Evolutionary conservation across 495 filamentous ascomycete species (phyloP), one percentile per base, ranked within the genome.

Genomic region (Talaromyces trachyspermus): DNA sequence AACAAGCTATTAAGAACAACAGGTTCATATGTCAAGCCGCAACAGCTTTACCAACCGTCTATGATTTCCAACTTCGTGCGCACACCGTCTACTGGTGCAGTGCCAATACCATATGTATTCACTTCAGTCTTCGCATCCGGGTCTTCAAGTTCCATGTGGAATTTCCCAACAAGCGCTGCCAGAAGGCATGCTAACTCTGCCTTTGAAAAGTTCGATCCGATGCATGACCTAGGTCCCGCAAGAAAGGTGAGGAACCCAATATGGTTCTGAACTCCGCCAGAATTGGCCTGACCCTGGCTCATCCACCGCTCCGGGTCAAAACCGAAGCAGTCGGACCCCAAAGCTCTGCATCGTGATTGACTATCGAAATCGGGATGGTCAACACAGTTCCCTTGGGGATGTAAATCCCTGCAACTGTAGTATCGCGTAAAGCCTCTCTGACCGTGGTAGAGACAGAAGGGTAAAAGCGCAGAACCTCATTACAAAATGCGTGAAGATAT

Each of bases 291-390:
- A 15, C 71, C 71, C 8, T 65, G 59, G 15, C 69, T 65, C 66
- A 78, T 64, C 83, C 88, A 96, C 11, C 90, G 74, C 51, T 94
- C 86, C 0, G 90, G 90, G 26, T 78, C 71, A 68, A 94, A 95
- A 23, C 71, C 37, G 84, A 77, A 5, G 88, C 89, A 49, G 95
- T 87, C 0, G 66, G 52, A 15, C 91, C 90, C 91, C 91, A 96
- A 35, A 92, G 80, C 46, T 80, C 77, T 37, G 67, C 73, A 43
- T 75, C 74, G 58, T 84, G 85, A 60, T 95, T 91, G 45, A 89
- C 75, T 15, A 81, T 67, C 44, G 65, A 66, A 1, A 78, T 70
- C 7, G 64, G 45, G 25, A 83, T 53, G 27, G 75, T 54, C 12
- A 85, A 51, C 3, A 56, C 58, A 1, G 77, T 83, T 14, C 65